Conservation (phyloP, 257 asterid genomes). For the Nicotiana paniculata region DNA sequence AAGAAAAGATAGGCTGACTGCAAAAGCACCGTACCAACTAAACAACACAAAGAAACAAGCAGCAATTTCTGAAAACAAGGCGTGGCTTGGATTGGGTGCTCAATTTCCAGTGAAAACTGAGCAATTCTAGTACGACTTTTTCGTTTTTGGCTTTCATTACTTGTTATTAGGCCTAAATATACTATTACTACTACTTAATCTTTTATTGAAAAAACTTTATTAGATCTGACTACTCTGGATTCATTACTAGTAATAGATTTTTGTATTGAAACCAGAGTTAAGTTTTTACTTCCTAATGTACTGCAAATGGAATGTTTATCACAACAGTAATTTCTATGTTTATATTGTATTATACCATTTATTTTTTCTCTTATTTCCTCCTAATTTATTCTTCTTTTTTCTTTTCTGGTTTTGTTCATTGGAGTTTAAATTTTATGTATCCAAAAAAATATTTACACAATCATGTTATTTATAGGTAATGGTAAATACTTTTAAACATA, state of each 20-base stretch:
- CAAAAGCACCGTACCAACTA: slow-evolving; percentile 27
- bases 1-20: slow-evolving; percentile 35
- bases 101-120: slow-evolving; percentile 21
- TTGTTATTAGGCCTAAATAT: not conserved
- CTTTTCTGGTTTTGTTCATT: too few relatives aligned
- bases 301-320: not conserved
- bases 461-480: too few relatives aligned
- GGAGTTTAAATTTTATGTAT: too few relatives aligned
- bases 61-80: slow-evolving; percentile 15
- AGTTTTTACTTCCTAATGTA: not conserved
- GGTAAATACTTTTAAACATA: too few relatives aligned
- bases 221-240: slow-evolving; percentile 7
- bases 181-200: not conserved
- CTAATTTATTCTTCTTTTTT: not conserved
- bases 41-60: not conserved
- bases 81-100: slow-evolving; percentile 32
- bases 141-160: not conserved
- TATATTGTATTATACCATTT: not conserved
- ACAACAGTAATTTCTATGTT: not conserved
- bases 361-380: not conserved
- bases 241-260: not conserved
- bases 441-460: too few relatives aligned
- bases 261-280: slow-evolving; percentile 1
- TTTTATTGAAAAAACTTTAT: not conserved
- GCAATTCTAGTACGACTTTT: not conserved